Percentiles rank a stretch among this genome's conserved stretches.
phyloP scores from a whole-genome alignment of 2,329 filamentous ascomycete species.

The Alternaria angustiovoidea region DNA sequence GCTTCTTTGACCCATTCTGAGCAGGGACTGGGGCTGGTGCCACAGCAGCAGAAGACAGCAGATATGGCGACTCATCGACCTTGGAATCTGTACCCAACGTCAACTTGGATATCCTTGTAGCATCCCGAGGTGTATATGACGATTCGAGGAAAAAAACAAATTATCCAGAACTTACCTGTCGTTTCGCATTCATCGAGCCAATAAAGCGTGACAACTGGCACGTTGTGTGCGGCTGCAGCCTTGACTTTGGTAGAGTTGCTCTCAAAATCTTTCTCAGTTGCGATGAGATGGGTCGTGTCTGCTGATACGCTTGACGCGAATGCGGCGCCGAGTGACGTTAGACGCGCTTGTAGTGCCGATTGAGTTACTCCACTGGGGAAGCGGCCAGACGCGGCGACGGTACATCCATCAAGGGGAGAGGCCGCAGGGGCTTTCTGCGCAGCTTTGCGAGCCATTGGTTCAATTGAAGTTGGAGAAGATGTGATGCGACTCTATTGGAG shows the following conservation, averaged over 20 bases:
- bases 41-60: slow-evolving; percentile 33
- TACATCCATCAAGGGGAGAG: slow-evolving; percentile 58
- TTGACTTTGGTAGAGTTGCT: slow-evolving; percentile 62
- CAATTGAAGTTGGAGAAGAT: slow-evolving; percentile 5
- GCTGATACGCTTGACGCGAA: slow-evolving; percentile 59
- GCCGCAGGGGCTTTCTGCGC: slow-evolving; percentile 30
- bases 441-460: slow-evolving; percentile 34
- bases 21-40: slow-evolving; percentile 12
- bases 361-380: slow-evolving; percentile 64
- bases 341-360: slow-evolving; percentile 56
- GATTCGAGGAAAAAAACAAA: neutral
- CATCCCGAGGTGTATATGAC: neutral
- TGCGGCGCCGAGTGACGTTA: slow-evolving; percentile 60
- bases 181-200: slow-evolving; percentile 69
- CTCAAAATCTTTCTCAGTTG: slow-evolving; percentile 62
- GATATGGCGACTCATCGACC: slow-evolving; percentile 51
- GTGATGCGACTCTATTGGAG: neutral
- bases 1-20: slow-evolving; percentile 41
- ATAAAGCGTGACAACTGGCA: slow-evolving; percentile 65
- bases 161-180: slow-evolving; percentile 39
- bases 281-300: slow-evolving; percentile 65
- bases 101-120: neutral
- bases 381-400: slow-evolving; percentile 67
- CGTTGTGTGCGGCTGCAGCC: slow-evolving; percentile 55
- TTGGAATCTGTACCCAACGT: slow-evolving; percentile 30